Evolutionary conservation across 73 alveolate species (phyloP).

Genomic region (Tetrahymena thermophila): DNA sequence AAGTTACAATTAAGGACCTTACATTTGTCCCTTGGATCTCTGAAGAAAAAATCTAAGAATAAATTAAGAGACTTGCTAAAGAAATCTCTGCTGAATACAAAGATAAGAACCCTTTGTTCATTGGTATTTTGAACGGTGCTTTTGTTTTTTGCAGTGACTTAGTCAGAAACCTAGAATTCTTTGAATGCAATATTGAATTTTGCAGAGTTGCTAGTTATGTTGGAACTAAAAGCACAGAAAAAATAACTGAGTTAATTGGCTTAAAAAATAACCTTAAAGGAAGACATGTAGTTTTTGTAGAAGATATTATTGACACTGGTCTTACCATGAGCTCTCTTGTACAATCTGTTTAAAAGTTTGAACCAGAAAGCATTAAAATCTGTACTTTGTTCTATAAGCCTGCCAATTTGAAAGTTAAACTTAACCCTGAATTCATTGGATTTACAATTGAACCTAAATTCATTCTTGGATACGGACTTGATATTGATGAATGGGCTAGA

Average conservation of each 20-base stretch:
- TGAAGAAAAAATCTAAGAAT: not conserved
- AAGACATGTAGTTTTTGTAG: not conserved
- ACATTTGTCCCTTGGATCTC: not conserved
- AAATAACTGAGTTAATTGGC: not conserved
- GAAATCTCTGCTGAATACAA: not conserved
- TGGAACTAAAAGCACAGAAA: not conserved
- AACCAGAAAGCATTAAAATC: not conserved
- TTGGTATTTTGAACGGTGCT: constrained; percentile 10
- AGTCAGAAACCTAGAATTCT: not conserved
- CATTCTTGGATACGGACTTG: constrained; percentile 6
- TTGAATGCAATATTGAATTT: not conserved
- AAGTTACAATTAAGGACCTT: not conserved
- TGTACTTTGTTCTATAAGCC: not conserved
- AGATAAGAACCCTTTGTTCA: not conserved
- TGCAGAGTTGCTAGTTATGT: not conserved
- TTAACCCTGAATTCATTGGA: not conserved
- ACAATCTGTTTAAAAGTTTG: not conserved
- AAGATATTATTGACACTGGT: constrained; percentile 8
- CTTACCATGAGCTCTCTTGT: not conserved
- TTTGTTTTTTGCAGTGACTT: constrained; percentile 1
- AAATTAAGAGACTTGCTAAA: not conserved
- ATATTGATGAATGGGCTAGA: constrained; percentile 7
- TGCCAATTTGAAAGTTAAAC: not conserved
- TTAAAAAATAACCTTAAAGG: not conserved
- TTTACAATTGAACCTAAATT: not conserved